These are phyloP conservation scores for Diutina sp. DNA, from an alignment of 1,139 yeast genomes.

Conservation along the genomic window DNA sequence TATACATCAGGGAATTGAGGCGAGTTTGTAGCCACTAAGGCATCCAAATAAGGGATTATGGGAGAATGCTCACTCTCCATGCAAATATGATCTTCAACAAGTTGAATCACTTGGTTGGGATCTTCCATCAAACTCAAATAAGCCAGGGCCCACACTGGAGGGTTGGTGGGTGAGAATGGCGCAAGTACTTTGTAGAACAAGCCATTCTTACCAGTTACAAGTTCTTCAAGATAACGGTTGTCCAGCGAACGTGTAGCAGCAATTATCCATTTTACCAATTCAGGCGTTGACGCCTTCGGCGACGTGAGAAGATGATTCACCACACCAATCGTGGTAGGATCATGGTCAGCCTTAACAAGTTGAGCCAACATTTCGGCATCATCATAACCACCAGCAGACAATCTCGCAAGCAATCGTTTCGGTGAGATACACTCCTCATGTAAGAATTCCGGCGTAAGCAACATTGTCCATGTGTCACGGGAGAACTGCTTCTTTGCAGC, in stretches of 20 bases:
- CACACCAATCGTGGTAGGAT: constrained; percentile 16
- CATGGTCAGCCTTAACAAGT: constrained; percentile 15
- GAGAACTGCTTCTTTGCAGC: constrained; percentile 19
- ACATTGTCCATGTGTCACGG: constrained; percentile 20
- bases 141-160: background rate
- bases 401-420: constrained; percentile 14
- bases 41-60: background rate
- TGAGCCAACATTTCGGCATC: constrained; percentile 8
- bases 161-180: background rate
- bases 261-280: constrained; percentile 2
- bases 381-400: constrained; percentile 13
- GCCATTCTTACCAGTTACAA: constrained; percentile 8
- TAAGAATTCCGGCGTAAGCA: constrained; percentile 17
- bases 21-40: background rate
- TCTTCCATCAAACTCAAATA: background rate
- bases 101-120: background rate
- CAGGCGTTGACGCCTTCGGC: constrained; percentile 7
- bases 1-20: background rate
- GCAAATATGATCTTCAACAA: background rate
- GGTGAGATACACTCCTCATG: constrained; percentile 11
- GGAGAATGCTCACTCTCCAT: background rate
- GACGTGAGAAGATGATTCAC: constrained; percentile 6
- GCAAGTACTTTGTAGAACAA: constrained; percentile 5
- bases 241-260: constrained; percentile 5
- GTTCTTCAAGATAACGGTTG: constrained; percentile 12